These are phyloP conservation scores for Misopates orontium DNA, from an alignment of 257 asterid genomes.

Conservation along the genomic window DNA sequence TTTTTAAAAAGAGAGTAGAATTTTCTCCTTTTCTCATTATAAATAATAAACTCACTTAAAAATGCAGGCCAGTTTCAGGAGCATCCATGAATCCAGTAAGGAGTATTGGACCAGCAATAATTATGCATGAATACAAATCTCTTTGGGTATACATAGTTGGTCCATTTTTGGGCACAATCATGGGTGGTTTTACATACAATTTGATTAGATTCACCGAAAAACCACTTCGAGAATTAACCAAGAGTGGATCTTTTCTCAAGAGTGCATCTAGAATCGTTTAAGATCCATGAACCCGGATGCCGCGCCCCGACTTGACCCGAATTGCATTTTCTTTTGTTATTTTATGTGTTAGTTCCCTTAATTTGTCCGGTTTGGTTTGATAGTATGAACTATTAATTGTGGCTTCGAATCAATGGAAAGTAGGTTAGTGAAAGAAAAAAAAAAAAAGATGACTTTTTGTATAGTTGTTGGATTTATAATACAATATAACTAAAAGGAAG, in stretches of 20 bases:
- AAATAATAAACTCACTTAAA: not conserved
- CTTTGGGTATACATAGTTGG: constrained; percentile 62
- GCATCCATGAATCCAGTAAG: constrained; percentile 71
- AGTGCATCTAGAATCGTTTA: constrained; percentile 33
- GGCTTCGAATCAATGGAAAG: too few relatives aligned
- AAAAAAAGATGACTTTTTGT: too few relatives aligned
- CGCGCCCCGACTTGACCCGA: too few relatives aligned
- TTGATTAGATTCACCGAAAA: constrained; percentile 62
- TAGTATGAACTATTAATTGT: too few relatives aligned
- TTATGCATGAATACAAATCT: constrained; percentile 40
- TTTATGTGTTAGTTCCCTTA: too few relatives aligned
- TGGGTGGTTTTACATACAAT: constrained; percentile 59
- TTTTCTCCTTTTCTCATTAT: too few relatives aligned
- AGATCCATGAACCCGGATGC: too few relatives aligned
- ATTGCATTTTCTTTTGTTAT: too few relatives aligned
- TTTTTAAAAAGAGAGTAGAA: not conserved
- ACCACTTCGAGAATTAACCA: constrained; percentile 54
- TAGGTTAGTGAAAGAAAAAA: too few relatives aligned
- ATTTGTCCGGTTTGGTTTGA: too few relatives aligned
- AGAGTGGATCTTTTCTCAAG: constrained; percentile 37
- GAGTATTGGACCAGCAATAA: constrained; percentile 62
- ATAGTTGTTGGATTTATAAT: too few relatives aligned
- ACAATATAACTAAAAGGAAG: too few relatives aligned
- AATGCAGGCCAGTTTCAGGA: constrained; percentile 64
- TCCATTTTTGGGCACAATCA: constrained; percentile 48